Evolutionary conservation across 78 protist species (phyloP), one percentile per base, ranked within the genome.

Genomic region (Diacronema lutheri): DNA sequence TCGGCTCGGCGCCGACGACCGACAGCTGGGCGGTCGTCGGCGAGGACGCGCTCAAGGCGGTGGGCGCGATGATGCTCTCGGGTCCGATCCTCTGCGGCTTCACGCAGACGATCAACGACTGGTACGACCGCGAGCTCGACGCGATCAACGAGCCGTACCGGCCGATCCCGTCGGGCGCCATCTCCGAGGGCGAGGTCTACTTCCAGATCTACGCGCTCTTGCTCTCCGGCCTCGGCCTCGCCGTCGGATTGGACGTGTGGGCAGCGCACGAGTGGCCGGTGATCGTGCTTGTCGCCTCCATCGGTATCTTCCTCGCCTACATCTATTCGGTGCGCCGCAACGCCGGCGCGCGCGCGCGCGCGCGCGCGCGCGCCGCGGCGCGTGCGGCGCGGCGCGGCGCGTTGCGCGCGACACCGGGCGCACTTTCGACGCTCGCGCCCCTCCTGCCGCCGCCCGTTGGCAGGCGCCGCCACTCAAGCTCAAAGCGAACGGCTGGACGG

Each of bases 131-230:
- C 35, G 89, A 86, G 44, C 79, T 86, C 77, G 89, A 86, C 44
- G 89, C 89, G 16, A 77, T 86, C 62, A 86, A 86, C 64, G 89
- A 86, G 89, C 89, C 89, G 1, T 23, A 86, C 50, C 81, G 89
- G 56, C 77, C 89, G 31, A 82, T 82, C 60, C 86, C 86, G 7
- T 82, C 86, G 46, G 86, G 86, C n/a, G 77, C 76, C 11, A 82
- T 82, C 60, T 41, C 44, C n/a, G 78, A 58, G 72, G 46, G n/a
- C 20, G 85, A 81, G 72, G 82, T 76, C 29, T 33, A 13, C 69
- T 44, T 65, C 1, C 89, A 86, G 61, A 77, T 77, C 73, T 56
- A 25, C 60, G 80, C 4, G 13, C 84, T 86, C n/a, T 64, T 86
- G 31, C 13, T 61, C 10, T 84, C 78, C 13, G 83, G 84, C 31